Evolutionary conservation across 352 stramenopile genomes (phyloP).

Genomic region (Blastocystis sp.): DNA sequence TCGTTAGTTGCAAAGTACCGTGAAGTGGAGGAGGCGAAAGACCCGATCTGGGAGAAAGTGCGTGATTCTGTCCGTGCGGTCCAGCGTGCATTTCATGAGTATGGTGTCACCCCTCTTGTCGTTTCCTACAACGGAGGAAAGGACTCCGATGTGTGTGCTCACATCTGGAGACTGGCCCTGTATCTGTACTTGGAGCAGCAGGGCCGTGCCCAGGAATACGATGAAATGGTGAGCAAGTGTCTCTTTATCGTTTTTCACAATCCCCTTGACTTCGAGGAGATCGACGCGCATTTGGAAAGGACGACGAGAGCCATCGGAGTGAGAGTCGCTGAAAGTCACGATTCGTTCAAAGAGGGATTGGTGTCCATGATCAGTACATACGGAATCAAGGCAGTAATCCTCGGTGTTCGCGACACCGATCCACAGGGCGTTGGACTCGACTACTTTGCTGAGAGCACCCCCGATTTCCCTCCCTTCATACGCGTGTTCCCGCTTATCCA

Average conservation of each 20-base stretch:
- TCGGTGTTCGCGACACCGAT: conserved; percentile 38
- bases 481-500: conserved; percentile 42
- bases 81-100: conserved; percentile 29
- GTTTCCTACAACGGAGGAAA: conserved; percentile 70
- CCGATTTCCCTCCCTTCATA: conserved; percentile 67
- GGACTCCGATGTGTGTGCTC: conserved; percentile 56
- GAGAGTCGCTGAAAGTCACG: neutral
- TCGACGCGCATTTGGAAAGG: conserved; percentile 19
- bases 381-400: conserved; percentile 16
- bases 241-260: conserved; percentile 51
- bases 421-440: conserved; percentile 25
- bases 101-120: neutral
- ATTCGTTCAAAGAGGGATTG: conserved; percentile 65
- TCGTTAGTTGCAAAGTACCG: conserved; percentile 19
- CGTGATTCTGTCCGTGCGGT: neutral
- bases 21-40: neutral
- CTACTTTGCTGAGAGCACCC: conserved; percentile 18
- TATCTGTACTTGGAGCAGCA: conserved; percentile 49
- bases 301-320: conserved; percentile 25
- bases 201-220: conserved; percentile 10
- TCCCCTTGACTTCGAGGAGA: conserved; percentile 64
- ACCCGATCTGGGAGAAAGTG: conserved; percentile 1
- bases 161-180: conserved; percentile 31
- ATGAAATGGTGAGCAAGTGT: conserved; percentile 26
- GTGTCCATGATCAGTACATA: conserved; percentile 14